A percentile compares a stretch with the other conserved stretches of the same genome.
Conservation (phyloP, 805 yeast genomes). For the Teunomyces pallodes region DNA sequence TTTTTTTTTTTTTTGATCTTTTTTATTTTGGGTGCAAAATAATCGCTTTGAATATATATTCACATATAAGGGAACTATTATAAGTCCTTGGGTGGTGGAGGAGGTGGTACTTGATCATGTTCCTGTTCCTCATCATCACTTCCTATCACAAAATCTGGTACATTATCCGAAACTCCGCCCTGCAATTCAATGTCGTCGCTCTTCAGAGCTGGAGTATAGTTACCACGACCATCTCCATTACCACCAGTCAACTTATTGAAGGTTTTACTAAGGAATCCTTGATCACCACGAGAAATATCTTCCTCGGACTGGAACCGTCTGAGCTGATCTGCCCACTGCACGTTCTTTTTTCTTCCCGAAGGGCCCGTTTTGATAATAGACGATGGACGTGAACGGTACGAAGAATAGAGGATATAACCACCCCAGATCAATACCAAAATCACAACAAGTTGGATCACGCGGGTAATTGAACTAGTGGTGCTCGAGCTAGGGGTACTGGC, state of each 20-base stretch:
- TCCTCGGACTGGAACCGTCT: conserved; percentile 29
- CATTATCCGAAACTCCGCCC: neutral
- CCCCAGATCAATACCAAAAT: conserved; percentile 41
- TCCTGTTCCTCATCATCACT: conserved; percentile 44
- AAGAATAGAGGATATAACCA: conserved; percentile 33
- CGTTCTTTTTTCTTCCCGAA: conserved; percentile 39
- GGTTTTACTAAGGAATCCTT: conserved; percentile 38
- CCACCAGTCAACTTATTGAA: conserved; percentile 29
- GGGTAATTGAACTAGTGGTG: conserved; percentile 25
- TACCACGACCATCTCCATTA: conserved; percentile 19
- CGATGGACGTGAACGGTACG: conserved; percentile 38
- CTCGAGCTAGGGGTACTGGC: neutral
- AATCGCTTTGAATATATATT: neutral
- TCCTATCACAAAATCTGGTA: conserved; percentile 41
- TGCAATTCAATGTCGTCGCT: conserved; percentile 25
- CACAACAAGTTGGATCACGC: conserved; percentile 40
- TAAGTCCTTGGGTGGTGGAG: neutral
- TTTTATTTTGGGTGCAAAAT: conserved; percentile 1
- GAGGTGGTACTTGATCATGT: neutral
- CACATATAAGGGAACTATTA: neutral
- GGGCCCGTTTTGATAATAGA: conserved; percentile 39
- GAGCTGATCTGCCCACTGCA: conserved; percentile 48
- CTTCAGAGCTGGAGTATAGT: conserved; percentile 22
- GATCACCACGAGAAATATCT: conserved; percentile 17
- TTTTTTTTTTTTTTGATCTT: neutral